Percentiles rank a stretch among this genome's conserved stretches.
These are phyloP conservation scores for Lichtheimia ramosa DNA, from an alignment of 371 early-diverging fungal species.

Conservation along the genomic window DNA sequence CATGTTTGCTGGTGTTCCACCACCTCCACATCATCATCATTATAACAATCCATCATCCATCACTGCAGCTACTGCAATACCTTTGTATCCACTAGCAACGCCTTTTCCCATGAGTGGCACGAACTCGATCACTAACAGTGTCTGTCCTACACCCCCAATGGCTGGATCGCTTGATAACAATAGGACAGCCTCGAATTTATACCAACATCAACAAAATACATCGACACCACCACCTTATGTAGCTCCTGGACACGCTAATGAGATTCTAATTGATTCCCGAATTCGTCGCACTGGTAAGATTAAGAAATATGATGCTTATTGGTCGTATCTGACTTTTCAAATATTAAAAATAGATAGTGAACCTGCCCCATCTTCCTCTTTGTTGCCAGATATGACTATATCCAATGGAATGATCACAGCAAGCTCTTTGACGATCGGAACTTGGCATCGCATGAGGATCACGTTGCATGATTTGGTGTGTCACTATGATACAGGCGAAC, in stretches of 20 bases:
- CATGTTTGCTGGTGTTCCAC: slow-evolving; percentile 12
- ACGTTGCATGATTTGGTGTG: slow-evolving; percentile 60
- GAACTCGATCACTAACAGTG: too few species aligned
- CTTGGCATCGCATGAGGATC: slow-evolving; percentile 77
- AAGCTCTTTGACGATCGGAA: slow-evolving; percentile 53
- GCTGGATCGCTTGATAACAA: too few species aligned
- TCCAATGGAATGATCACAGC: slow-evolving; percentile 11
- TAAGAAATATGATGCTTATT: too few species aligned
- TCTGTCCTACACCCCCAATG: too few species aligned
- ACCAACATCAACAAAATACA: too few species aligned
- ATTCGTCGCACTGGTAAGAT: too few species aligned
- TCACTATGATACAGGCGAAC: slow-evolving; percentile 51
- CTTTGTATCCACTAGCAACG: background rate
- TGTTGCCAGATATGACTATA: background rate
- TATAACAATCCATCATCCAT: background rate
- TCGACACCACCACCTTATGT: too few species aligned
- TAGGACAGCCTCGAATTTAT: too few species aligned
- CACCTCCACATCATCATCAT: slow-evolving; percentile 8
- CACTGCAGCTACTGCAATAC: background rate
- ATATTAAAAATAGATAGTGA: slow-evolving; percentile 3
- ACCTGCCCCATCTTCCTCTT: slow-evolving; percentile 6
- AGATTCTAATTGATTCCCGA: too few species aligned
- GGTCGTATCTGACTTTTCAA: too few species aligned
- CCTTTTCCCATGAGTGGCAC: too few species aligned
- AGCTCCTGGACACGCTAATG: too few species aligned